Evolutionary conservation across 331 rosid species (phyloP).

Genomic region (Stylosanthes scabra): DNA sequence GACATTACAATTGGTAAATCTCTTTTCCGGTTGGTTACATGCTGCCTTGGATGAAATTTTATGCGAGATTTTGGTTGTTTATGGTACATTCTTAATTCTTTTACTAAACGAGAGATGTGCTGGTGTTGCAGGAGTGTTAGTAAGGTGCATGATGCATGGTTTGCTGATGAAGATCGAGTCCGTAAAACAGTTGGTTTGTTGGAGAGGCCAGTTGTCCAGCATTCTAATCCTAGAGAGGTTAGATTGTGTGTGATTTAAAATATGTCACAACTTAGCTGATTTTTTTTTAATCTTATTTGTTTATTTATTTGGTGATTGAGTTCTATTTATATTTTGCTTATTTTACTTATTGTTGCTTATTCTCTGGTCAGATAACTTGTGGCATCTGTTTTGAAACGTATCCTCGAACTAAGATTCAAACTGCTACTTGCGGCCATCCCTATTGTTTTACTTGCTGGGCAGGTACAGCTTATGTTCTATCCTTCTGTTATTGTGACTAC

Average conservation of each 20-base stretch:
- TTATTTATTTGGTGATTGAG: not conserved
- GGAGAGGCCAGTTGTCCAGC: conserved; percentile 56
- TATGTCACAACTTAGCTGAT: not conserved
- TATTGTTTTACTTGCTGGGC: conserved; percentile 76
- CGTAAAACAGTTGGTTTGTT: conserved; percentile 73
- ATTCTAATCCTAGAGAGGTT: conserved; percentile 61
- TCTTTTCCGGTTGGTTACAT: conserved; percentile 6
- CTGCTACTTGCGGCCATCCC: conserved; percentile 81
- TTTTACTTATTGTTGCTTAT: not conserved
- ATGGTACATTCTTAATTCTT: not conserved
- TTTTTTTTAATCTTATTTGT: conserved; percentile 4
- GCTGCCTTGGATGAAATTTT: conserved; percentile 30
- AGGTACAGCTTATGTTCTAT: conserved; percentile 53
- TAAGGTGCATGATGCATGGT: conserved; percentile 86
- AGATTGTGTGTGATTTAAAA: conserved; percentile 35
- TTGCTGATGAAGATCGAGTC: conserved; percentile 72
- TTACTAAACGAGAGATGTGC: conserved; percentile 23
- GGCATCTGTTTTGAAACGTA: conserved; percentile 80
- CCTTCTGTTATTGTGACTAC: conserved; percentile 5
- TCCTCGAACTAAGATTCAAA: conserved; percentile 52
- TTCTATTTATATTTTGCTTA: conserved; percentile 14
- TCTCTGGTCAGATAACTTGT: conserved; percentile 62
- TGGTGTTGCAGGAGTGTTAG: conserved; percentile 70
- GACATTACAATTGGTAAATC: conserved; percentile 71
- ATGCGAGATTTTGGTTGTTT: conserved; percentile 9